These are phyloP conservation scores for Cercospora beticola DNA, from an alignment of 2,329 filamentous ascomycete genomes.

Conservation along the genomic window DNA sequence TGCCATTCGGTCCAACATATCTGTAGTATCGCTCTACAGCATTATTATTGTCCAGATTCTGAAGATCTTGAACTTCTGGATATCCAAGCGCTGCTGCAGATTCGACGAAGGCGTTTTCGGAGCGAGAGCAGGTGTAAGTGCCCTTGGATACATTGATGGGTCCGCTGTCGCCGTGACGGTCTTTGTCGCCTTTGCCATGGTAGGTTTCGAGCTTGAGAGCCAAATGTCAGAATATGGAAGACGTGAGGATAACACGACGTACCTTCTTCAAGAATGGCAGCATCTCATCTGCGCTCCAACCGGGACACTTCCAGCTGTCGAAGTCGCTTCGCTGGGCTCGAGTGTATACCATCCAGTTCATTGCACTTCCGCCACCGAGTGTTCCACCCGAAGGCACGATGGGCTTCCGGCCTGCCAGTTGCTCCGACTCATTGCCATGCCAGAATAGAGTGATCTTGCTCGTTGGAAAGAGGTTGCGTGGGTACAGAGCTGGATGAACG, in stretches of 20 bases:
- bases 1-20: slow-evolving; percentile 53
- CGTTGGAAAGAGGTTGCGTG: slow-evolving; percentile 49
- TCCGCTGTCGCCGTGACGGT: slow-evolving; percentile 55
- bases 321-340: slow-evolving; percentile 50
- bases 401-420: slow-evolving; percentile 49
- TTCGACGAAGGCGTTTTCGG: slow-evolving; percentile 53
- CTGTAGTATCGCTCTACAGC: slow-evolving; percentile 46
- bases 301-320: slow-evolving; percentile 54
- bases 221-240: background rate
- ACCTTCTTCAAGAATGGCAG: slow-evolving; percentile 56
- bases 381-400: slow-evolving; percentile 50
- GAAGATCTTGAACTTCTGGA: slow-evolving; percentile 53
- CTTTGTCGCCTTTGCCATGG: slow-evolving; percentile 47
- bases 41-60: slow-evolving; percentile 50
- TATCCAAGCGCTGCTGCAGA: slow-evolving; percentile 52
- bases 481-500: slow-evolving; percentile 54
- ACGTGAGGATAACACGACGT: background rate
- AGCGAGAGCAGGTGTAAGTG: slow-evolving; percentile 41
- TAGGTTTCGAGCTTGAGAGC: slow-evolving; percentile 55
- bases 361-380: slow-evolving; percentile 59
- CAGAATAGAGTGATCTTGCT: slow-evolving; percentile 56
- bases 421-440: slow-evolving; percentile 47
- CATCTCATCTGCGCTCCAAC: slow-evolving; percentile 55
- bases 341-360: slow-evolving; percentile 47
- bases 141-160: slow-evolving; percentile 58